These are phyloP conservation scores for Clausena lansium DNA, from an alignment of 345 rosid genomes.

Conservation along the genomic window DNA sequence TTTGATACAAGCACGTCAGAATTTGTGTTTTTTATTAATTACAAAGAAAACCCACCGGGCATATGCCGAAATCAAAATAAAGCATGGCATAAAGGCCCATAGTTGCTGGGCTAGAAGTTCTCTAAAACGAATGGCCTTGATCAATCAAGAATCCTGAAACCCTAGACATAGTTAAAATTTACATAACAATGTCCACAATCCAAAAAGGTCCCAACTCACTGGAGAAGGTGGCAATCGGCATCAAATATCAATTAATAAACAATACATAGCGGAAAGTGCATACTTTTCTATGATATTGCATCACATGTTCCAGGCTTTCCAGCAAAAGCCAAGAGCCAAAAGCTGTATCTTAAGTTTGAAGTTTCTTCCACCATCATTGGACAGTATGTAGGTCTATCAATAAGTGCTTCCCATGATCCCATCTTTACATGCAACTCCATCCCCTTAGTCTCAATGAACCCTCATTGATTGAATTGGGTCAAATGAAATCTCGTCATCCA, in stretches of 20 bases:
- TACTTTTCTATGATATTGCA: background rate
- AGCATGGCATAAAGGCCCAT: background rate
- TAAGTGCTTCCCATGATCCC: background rate
- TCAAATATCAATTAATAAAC: too few species aligned
- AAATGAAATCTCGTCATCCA: background rate
- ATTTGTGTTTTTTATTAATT: too few species aligned
- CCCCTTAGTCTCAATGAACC: background rate
- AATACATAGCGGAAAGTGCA: too few species aligned
- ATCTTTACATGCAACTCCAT: background rate
- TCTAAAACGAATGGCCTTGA: too few species aligned
- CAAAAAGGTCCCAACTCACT: too few species aligned
- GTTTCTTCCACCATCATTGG: conserved; percentile 13
- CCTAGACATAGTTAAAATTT: too few species aligned
- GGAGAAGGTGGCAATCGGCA: too few species aligned
- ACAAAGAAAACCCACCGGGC: too few species aligned
- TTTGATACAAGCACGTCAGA: too few species aligned
- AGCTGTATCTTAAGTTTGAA: conserved; percentile 8
- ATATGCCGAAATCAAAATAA: background rate
- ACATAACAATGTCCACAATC: too few species aligned
- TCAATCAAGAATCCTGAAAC: too few species aligned
- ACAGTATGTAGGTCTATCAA: background rate
- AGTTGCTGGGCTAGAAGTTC: background rate
- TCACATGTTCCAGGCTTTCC: background rate
- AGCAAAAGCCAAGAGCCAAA: background rate
- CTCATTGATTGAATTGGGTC: background rate